These are phyloP conservation scores for Nothophytophthora sp. DNA, from an alignment of 352 stramenopile genomes.

Conservation along the genomic window DNA sequence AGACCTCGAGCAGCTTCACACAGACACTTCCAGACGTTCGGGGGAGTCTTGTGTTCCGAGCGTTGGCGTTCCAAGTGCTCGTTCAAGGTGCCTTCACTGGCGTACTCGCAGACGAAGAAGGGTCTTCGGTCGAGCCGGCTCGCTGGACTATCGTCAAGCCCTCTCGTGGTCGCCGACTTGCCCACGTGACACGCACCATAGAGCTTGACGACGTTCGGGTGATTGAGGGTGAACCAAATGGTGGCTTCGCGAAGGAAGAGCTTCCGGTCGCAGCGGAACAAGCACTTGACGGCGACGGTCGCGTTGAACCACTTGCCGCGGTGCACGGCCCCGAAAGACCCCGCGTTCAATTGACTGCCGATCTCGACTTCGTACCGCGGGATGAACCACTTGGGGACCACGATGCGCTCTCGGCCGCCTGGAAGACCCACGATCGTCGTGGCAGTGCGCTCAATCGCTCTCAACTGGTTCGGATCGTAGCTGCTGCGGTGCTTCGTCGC, in stretches of 20 bases:
- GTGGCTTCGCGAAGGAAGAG: slow-evolving; percentile 33
- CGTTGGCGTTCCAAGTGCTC: slow-evolving; percentile 21
- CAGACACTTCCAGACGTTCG: slow-evolving; percentile 19
- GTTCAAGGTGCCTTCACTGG: slow-evolving; percentile 23
- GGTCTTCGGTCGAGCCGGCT: slow-evolving; percentile 13
- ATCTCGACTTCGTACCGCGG: slow-evolving; percentile 25
- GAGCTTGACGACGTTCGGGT: slow-evolving; percentile 43
- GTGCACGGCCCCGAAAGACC: slow-evolving; percentile 29
- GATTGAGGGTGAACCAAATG: slow-evolving; percentile 35
- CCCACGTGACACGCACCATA: slow-evolving; percentile 41
- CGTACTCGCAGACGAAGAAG: slow-evolving; percentile 38
- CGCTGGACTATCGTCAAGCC: slow-evolving; percentile 14
- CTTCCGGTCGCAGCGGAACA: slow-evolving; percentile 27
- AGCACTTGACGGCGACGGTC: slow-evolving; percentile 36
- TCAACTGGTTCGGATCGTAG: slow-evolving; percentile 20
- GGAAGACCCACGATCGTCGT: slow-evolving; percentile 3
- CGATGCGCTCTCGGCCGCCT: slow-evolving; percentile 1
- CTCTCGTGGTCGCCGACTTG: slow-evolving; percentile 4
- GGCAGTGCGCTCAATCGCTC: slow-evolving; percentile 16
- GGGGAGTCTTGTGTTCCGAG: slow-evolving; percentile 10
- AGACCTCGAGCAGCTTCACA: slow-evolving; percentile 28
- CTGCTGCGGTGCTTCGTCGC: slow-evolving; percentile 24
- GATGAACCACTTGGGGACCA: slow-evolving; percentile 28
- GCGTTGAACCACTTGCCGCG: slow-evolving; percentile 31
- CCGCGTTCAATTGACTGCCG: slow-evolving; percentile 16